Evolutionary conservation across 805 yeast genomes (phyloP).

Genomic region (Komagataella pseudopastoris): DNA sequence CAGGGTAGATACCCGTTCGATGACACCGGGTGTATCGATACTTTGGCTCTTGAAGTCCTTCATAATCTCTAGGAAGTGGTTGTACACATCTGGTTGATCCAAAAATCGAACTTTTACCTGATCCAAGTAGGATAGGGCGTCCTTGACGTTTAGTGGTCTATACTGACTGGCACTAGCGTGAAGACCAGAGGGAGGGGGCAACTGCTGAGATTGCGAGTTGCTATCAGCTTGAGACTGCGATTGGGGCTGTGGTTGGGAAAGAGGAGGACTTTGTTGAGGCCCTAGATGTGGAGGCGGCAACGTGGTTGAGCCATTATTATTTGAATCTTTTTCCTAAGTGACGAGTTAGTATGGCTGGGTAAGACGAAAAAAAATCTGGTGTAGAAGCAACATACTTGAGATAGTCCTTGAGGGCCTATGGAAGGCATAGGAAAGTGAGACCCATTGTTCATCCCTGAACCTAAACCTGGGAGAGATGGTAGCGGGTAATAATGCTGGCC

Average conservation of each 20-base stretch:
- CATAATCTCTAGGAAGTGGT: slow-evolving; percentile 94
- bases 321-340: neutral
- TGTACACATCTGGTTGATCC: slow-evolving; percentile 90
- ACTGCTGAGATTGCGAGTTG: slow-evolving; percentile 1
- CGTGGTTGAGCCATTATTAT: neutral
- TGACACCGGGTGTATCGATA: slow-evolving; percentile 97
- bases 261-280: slow-evolving; percentile 8
- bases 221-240: slow-evolving; percentile 6
- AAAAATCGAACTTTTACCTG: slow-evolving; percentile 90
- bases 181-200: slow-evolving; percentile 8
- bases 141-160: slow-evolving; percentile 87
- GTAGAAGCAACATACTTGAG: slow-evolving; percentile 12
- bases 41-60: slow-evolving; percentile 94
- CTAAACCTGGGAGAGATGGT: slow-evolving; percentile 37
- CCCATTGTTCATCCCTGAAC: slow-evolving; percentile 25
- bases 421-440: slow-evolving; percentile 32
- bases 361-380: neutral
- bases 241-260: slow-evolving; percentile 11
- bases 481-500: slow-evolving; percentile 34
- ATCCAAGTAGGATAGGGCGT: slow-evolving; percentile 89
- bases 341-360: neutral
- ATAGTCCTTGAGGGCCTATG: slow-evolving; percentile 17
- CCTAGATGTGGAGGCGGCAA: slow-evolving; percentile 6
- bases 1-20: slow-evolving; percentile 82
- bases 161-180: slow-evolving; percentile 23